These are phyloP conservation scores for Lodderomyces theae DNA, from an alignment of 1,139 yeast genomes.

Conservation along the genomic window DNA sequence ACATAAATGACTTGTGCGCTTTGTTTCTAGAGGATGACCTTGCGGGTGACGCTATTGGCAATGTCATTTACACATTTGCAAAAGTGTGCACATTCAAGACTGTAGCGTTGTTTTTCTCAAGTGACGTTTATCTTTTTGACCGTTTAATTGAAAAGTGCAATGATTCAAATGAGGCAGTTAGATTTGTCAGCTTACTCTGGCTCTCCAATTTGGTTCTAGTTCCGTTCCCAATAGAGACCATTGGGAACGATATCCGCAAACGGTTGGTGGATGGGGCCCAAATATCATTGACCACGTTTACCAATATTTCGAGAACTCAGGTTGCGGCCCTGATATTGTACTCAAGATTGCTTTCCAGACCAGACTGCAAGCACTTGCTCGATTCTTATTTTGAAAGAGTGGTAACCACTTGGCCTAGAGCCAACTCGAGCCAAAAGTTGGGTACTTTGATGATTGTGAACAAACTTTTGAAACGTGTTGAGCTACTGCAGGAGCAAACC, in stretches of 20 bases:
- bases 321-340: conserved; percentile 35
- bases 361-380: conserved; percentile 24
- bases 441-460: conserved; percentile 41
- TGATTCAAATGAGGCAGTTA: conserved; percentile 45
- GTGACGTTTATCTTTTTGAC: conserved; percentile 53
- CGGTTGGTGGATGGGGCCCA: conserved; percentile 34
- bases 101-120: conserved; percentile 55
- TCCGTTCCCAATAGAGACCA: conserved; percentile 60
- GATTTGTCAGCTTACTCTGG: conserved; percentile 69
- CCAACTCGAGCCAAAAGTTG: conserved; percentile 21
- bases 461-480: conserved; percentile 30
- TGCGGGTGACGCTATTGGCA: conserved; percentile 16
- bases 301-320: conserved; percentile 31
- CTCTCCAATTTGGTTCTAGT: conserved; percentile 62
- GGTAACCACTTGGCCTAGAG: conserved; percentile 17
- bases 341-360: conserved; percentile 35
- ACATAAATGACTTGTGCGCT: conserved; percentile 28
- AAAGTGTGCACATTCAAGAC: conserved; percentile 68
- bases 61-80: conserved; percentile 53
- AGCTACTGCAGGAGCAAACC: conserved; percentile 13
- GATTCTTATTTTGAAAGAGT: conserved; percentile 18
- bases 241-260: conserved; percentile 33
- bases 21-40: conserved; percentile 21
- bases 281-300: conserved; percentile 19
- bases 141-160: conserved; percentile 26